A percentile compares a stretch with the other conserved stretches of the same genome.
Conservation (phyloP, 129 eudicot species). For the Erigeron canadensis region DNA sequence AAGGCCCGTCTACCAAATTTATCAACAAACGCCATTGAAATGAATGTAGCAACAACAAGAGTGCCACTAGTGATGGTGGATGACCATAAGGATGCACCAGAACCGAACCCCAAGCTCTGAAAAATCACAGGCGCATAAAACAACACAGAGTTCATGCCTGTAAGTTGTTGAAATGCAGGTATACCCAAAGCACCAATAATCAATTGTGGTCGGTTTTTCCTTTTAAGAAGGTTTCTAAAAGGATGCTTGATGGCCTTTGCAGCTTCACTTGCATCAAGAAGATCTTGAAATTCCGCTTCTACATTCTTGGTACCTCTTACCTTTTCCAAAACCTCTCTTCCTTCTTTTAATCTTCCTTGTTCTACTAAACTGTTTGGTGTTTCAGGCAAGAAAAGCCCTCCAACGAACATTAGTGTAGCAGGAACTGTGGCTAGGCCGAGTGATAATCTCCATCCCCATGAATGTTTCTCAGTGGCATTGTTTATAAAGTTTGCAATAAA, state of each 20-base stretch:
- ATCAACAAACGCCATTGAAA: conserved; percentile 86
- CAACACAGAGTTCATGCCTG: conserved; percentile 82
- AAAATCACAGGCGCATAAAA: conserved; percentile 94
- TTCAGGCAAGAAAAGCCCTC: conserved; percentile 82
- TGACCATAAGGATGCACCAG: conserved; percentile 64
- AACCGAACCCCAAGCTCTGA: conserved; percentile 82
- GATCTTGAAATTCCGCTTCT: conserved; percentile 87
- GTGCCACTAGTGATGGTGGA: conserved; percentile 77
- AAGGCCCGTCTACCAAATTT: conserved; percentile 78
- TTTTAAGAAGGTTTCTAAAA: conserved; percentile 63
- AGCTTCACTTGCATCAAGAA: conserved; percentile 81
- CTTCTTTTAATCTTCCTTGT: conserved; percentile 74
- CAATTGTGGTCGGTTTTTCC: conserved; percentile 77
- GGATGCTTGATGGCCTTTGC: conserved; percentile 83
- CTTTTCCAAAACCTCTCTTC: conserved; percentile 64
- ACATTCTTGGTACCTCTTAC: conserved; percentile 83
- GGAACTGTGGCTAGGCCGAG: conserved; percentile 88
- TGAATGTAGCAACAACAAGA: conserved; percentile 69
- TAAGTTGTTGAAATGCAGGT: conserved; percentile 92
- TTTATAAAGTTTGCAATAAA: conserved; percentile 79
- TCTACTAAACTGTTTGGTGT: conserved; percentile 97
- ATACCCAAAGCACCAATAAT: conserved; percentile 73
- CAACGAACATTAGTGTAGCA: conserved; percentile 74
- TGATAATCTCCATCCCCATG: conserved; percentile 96
- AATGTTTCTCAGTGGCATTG: conserved; percentile 70